These are phyloP conservation scores for Orbilia javanica DNA, from an alignment of 2,329 filamentous ascomycete genomes.

Conservation along the genomic window DNA sequence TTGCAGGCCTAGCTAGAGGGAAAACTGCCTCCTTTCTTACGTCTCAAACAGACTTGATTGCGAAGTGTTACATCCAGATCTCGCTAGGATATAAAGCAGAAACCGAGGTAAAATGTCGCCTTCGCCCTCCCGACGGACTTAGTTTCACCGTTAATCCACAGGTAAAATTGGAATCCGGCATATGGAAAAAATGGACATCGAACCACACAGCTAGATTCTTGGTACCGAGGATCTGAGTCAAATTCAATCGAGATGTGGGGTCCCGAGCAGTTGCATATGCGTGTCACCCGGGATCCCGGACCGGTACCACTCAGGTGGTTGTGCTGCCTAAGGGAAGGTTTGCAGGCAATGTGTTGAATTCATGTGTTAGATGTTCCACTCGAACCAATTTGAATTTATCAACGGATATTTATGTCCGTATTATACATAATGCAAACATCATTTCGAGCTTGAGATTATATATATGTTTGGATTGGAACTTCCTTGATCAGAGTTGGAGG, in stretches of 20 bases:
- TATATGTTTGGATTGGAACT: background rate
- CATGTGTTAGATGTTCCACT: too few species aligned
- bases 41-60: too few species aligned
- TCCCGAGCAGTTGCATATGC: constrained; percentile 11
- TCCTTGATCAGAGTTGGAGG: background rate
- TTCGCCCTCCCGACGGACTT: constrained; percentile 11
- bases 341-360: background rate
- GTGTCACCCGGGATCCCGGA: constrained; percentile 44
- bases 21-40: too few species aligned
- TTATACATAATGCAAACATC: background rate
- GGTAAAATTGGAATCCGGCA: background rate
- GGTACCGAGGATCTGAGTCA: constrained; percentile 35
- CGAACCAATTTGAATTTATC: too few species aligned
- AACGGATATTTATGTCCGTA: too few species aligned
- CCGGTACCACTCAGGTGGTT: constrained; percentile 29
- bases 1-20: too few species aligned
- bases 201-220: constrained; percentile 4
- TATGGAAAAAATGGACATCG: background rate
- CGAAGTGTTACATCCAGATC: too few species aligned
- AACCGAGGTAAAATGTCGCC: background rate
- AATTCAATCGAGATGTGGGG: constrained; percentile 23
- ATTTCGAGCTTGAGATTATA: background rate
- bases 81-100: background rate
- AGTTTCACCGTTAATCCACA: constrained; percentile 21
- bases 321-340: background rate